Conservation (phyloP, 2,329 filamentous ascomycete species). For the Aspergillus unguis region DNA sequence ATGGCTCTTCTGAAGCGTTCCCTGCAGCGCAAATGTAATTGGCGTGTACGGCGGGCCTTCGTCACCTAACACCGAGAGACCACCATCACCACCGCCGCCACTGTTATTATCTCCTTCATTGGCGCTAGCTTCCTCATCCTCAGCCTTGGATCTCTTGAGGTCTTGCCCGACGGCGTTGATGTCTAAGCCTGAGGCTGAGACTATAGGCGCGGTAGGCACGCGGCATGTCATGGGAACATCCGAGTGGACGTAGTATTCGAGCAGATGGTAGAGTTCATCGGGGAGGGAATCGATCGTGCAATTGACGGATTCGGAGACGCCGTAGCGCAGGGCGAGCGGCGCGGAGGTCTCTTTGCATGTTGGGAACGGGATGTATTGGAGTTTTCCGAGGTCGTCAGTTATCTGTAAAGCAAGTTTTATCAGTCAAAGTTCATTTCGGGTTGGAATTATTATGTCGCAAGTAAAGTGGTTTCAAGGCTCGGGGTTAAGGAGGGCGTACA, state of each 20-base stretch:
- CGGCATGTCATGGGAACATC: conserved; percentile 92
- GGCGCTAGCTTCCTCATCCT: conserved; percentile 29
- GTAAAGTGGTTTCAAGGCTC: background rate
- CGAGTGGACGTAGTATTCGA: conserved; percentile 91
- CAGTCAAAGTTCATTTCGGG: too few species aligned
- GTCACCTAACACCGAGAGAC: conserved; percentile 15
- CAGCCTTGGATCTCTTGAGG: conserved; percentile 7
- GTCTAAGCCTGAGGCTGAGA: conserved; percentile 27
- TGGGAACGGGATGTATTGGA: conserved; percentile 90
- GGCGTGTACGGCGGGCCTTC: conserved; percentile 57
- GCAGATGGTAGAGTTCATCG: conserved; percentile 54
- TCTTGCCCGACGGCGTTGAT: background rate
- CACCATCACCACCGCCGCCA: conserved; percentile 12
- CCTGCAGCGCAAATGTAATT: conserved; percentile 81
- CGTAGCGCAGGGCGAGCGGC: conserved; percentile 82
- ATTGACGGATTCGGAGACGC: conserved; percentile 61
- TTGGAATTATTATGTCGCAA: too few species aligned
- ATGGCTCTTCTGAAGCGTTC: conserved; percentile 83
- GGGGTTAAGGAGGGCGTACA: conserved; percentile 17
- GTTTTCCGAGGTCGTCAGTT: conserved; percentile 72
- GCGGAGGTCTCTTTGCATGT: conserved; percentile 81
- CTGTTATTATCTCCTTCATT: conserved; percentile 43
- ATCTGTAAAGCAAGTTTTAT: conserved; percentile 46
- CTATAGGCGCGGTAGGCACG: conserved; percentile 71
- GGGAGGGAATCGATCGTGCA: conserved; percentile 52